These are phyloP conservation scores for Ophiostoma quercus DNA, from an alignment of 2,329 filamentous ascomycete genomes.

Conservation along the genomic window DNA sequence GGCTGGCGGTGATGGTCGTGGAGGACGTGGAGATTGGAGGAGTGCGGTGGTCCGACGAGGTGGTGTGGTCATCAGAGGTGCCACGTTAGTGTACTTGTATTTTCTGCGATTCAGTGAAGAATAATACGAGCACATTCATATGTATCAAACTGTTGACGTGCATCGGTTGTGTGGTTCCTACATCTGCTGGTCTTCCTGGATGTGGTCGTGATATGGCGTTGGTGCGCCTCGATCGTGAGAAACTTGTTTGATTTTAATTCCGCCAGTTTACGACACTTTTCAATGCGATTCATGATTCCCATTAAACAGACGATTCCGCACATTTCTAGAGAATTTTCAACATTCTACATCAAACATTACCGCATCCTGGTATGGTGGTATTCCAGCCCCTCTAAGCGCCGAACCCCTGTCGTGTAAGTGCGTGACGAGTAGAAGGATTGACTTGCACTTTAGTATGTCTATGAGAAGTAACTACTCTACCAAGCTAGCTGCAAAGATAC, in stretches of 20 bases:
- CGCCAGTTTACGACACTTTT: neutral
- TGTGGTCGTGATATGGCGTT: neutral
- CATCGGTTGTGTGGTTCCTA: neutral
- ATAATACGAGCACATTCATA: no score
- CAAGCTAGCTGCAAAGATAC: no score
- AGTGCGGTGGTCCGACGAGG: neutral
- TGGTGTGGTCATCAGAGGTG: neutral
- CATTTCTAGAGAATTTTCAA: neutral
- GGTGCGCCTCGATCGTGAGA: neutral
- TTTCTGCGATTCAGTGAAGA: no score
- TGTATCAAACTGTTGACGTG: no score
- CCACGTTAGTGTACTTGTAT: neutral
- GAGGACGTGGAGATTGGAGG: no score
- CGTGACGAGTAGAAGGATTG: neutral
- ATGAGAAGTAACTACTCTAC: no score
- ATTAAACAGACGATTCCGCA: neutral
- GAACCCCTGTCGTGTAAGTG: conserved; percentile 21
- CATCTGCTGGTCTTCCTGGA: neutral
- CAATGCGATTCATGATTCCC: no score
- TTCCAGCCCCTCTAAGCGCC: conserved; percentile 21
- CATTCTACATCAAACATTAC: neutral
- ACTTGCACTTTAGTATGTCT: no score
- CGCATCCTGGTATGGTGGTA: neutral
- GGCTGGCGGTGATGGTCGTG: no score
- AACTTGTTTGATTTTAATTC: neutral